Evolutionary conservation across 2,329 filamentous ascomycete species (phyloP).

Genomic region (Talaromyces sp.): DNA sequence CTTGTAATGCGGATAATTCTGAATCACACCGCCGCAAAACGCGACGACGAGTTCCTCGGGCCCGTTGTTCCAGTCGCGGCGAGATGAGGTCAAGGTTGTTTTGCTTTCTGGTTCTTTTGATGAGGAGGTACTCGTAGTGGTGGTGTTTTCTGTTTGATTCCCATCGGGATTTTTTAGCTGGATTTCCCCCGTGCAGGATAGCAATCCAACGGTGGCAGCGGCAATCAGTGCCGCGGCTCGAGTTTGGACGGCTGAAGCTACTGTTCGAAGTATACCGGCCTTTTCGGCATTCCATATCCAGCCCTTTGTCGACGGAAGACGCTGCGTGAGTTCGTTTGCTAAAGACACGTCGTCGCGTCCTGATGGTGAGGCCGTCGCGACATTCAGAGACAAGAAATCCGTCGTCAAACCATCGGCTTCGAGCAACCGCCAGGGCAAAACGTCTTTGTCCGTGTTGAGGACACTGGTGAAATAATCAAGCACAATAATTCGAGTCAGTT

Average conservation of each 20-base stretch:
- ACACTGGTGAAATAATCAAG: constrained; percentile 53
- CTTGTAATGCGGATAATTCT: constrained; percentile 67
- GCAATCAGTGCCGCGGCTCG: constrained; percentile 66
- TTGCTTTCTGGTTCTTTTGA: neutral
- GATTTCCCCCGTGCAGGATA: constrained; percentile 62
- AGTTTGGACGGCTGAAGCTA: constrained; percentile 61
- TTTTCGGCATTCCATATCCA: constrained; percentile 59
- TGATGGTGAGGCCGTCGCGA: constrained; percentile 40
- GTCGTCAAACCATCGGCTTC: constrained; percentile 7
- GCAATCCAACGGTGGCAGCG: constrained; percentile 60
- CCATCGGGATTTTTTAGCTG: constrained; percentile 23
- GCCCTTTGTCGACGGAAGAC: constrained; percentile 40
- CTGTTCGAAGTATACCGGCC: constrained; percentile 53
- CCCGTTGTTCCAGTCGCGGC: constrained; percentile 23
- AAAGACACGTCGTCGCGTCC: constrained; percentile 38
- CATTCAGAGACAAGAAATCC: constrained; percentile 53
- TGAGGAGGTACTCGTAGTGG: neutral
- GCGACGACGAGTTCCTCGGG: constrained; percentile 62
- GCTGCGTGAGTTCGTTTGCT: constrained; percentile 40
- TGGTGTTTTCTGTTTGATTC: neutral
- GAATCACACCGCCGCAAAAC: constrained; percentile 71
- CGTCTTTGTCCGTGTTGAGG: constrained; percentile 31
- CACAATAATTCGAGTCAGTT: constrained; percentile 63
- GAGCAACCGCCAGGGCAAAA: constrained; percentile 42
- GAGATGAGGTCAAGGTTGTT: constrained; percentile 4